Evolutionary conservation across 257 asterid genomes (phyloP).

Genomic region (Gentiana straminea): DNA sequence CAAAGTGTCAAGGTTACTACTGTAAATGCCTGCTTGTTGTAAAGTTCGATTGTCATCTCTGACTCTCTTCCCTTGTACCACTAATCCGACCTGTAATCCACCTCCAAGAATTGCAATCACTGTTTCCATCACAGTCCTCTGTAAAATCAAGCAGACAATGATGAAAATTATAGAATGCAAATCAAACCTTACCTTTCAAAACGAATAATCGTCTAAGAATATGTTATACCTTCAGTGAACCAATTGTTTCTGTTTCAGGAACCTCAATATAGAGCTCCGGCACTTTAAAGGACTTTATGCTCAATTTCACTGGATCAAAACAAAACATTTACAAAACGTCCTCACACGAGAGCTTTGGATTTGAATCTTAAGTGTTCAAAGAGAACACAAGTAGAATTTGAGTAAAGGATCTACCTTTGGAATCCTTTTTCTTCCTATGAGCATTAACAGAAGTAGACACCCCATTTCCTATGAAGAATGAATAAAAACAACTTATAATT

Average conservation of each 20-base stretch:
- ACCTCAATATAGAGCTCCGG: constrained; percentile 94
- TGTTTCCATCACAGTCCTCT: constrained; percentile 91
- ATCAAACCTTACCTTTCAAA: too few species aligned
- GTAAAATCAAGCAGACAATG: constrained; percentile 10
- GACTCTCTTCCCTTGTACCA: constrained; percentile 89
- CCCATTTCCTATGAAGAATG: constrained; percentile 35
- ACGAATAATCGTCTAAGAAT: neutral
- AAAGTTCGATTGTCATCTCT: constrained; percentile 80
- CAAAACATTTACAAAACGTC: neutral
- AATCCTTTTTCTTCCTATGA: constrained; percentile 37
- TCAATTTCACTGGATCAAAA: constrained; percentile 55
- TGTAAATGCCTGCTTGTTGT: constrained; percentile 74
- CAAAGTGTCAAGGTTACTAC: constrained; percentile 55
- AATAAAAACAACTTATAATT: constrained; percentile 15
- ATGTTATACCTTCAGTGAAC: constrained; percentile 71
- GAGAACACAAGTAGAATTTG: neutral
- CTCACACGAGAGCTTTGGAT: neutral
- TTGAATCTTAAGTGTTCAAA: neutral
- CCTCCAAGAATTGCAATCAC: constrained; percentile 78
- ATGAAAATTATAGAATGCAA: too few species aligned
- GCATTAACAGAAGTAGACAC: constrained; percentile 26
- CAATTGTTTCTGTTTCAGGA: constrained; percentile 84
- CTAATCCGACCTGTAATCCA: constrained; percentile 68
- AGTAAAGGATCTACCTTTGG: constrained; percentile 35
- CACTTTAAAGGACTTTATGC: constrained; percentile 88